A percentile compares a stretch with the other conserved stretches of the same genome.
phyloP scores from a whole-genome alignment of 805 yeast species.

The Starmerella floricola region DNA sequence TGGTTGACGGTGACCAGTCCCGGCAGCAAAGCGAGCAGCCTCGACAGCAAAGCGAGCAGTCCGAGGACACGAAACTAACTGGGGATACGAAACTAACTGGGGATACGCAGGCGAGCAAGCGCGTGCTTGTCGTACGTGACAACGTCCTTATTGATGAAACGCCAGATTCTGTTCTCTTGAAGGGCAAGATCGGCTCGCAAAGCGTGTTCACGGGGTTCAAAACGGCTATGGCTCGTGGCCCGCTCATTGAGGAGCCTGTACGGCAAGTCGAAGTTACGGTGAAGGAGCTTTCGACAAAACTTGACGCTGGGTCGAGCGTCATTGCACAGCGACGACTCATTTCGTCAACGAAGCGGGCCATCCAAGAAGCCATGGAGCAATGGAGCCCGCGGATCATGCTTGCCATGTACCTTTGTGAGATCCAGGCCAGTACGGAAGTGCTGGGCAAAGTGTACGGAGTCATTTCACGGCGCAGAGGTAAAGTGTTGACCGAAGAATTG shows the following conservation, averaged over 20 bases:
- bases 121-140: neutral
- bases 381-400: slow-evolving; percentile 85
- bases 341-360: slow-evolving; percentile 56
- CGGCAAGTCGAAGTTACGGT: slow-evolving; percentile 47
- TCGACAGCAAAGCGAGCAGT: no score
- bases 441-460: slow-evolving; percentile 92
- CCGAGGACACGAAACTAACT: no score
- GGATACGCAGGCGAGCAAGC: neutral
- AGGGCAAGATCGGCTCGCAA: slow-evolving; percentile 11
- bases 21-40: no score
- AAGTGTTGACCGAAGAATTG: slow-evolving; percentile 81
- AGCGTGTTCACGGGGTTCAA: slow-evolving; percentile 72
- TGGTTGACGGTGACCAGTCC: no score
- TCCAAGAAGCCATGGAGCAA: slow-evolving; percentile 56
- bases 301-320: slow-evolving; percentile 8
- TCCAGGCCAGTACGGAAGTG: slow-evolving; percentile 89
- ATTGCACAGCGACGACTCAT: slow-evolving; percentile 51
- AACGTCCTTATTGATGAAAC: slow-evolving; percentile 17
- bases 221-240: slow-evolving; percentile 71
- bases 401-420: slow-evolving; percentile 89
- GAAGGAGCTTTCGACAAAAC: slow-evolving; percentile 22
- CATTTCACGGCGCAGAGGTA: slow-evolving; percentile 77
- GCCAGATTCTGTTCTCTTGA: neutral
- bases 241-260: slow-evolving; percentile 73
- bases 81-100: no score